phyloP scores from a whole-genome alignment of 805 yeast genomes.

The Pichia deserticola region DNA sequence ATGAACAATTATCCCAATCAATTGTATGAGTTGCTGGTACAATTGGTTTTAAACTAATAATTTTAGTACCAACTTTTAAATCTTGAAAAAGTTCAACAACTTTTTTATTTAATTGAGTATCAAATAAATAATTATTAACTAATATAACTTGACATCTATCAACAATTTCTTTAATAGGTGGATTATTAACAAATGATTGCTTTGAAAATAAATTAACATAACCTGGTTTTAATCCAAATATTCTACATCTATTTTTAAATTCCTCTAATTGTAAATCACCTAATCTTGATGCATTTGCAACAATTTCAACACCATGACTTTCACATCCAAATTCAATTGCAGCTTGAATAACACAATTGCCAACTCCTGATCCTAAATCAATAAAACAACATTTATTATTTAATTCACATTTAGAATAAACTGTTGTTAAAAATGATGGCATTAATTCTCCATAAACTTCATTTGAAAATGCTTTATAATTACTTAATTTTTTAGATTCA shows the following conservation, averaged over 20 bases:
- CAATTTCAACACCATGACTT: conserved; percentile 86
- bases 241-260: conserved; percentile 46
- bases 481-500: conserved; percentile 50
- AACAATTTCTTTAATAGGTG: conserved; percentile 45
- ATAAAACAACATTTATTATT: conserved; percentile 53
- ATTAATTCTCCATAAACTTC: conserved; percentile 87
- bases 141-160: conserved; percentile 63
- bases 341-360: conserved; percentile 85
- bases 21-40: conserved; percentile 71
- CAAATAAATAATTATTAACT: conserved; percentile 79
- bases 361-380: conserved; percentile 92
- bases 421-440: conserved; percentile 66
- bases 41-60: conserved; percentile 71
- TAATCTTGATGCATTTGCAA: conserved; percentile 70
- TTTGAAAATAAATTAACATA: conserved; percentile 49
- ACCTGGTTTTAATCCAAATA: conserved; percentile 60
- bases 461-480: conserved; percentile 81
- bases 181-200: conserved; percentile 67
- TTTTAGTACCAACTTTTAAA: conserved; percentile 64
- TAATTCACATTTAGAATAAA: conserved; percentile 54
- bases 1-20: conserved; percentile 42
- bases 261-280: conserved; percentile 55
- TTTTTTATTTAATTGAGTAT: conserved; percentile 59
- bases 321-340: conserved; percentile 78
- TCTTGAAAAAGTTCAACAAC: conserved; percentile 58